These are phyloP conservation scores for Nannochloris sp. DNA, from an alignment of 139 green algal species.

Conservation along the genomic window DNA sequence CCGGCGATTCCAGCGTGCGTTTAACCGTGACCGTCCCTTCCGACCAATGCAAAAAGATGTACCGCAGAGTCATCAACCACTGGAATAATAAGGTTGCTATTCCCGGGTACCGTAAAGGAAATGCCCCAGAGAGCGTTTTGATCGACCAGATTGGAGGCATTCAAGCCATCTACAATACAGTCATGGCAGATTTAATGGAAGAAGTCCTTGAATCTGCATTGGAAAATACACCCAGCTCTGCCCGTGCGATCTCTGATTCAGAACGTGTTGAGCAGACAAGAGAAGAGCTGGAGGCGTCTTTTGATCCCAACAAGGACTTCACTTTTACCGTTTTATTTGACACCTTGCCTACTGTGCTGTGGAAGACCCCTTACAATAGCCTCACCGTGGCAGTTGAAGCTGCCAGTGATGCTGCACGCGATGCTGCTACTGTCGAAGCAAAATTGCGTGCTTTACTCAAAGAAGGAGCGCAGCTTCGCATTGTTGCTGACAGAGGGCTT, in stretches of 20 bases:
- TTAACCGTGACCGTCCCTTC: slow-evolving; percentile 17
- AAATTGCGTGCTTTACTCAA: slow-evolving; percentile 52
- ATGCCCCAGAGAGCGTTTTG: slow-evolving; percentile 18
- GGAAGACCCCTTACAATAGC: slow-evolving; percentile 53
- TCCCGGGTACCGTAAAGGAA: slow-evolving; percentile 21
- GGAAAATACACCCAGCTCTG: slow-evolving; percentile 14
- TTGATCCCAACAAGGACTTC: slow-evolving; percentile 41
- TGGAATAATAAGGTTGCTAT: slow-evolving; percentile 5
- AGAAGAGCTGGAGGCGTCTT: slow-evolving; percentile 30
- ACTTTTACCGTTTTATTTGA: slow-evolving; percentile 30
- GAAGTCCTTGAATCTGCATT: slow-evolving; percentile 11
- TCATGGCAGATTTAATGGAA: slow-evolving; percentile 15
- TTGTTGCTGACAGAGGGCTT: slow-evolving; percentile 42
- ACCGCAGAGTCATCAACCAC: slow-evolving; percentile 8
- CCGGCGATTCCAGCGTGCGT: neutral
- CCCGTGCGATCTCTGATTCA: slow-evolving; percentile 28
- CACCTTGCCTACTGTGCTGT: slow-evolving; percentile 35
- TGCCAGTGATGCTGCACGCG: slow-evolving; percentile 19
- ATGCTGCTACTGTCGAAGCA: slow-evolving; percentile 41
- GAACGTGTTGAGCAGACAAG: slow-evolving; percentile 24
- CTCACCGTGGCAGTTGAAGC: slow-evolving; percentile 38
- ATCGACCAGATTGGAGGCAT: slow-evolving; percentile 21
- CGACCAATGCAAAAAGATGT: neutral
- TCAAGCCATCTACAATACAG: slow-evolving; percentile 7
- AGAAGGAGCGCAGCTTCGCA: slow-evolving; percentile 39